Evolutionary conservation across 768 basidiomycete genomes (phyloP).

Genomic region (Filobasidium floriforme): DNA sequence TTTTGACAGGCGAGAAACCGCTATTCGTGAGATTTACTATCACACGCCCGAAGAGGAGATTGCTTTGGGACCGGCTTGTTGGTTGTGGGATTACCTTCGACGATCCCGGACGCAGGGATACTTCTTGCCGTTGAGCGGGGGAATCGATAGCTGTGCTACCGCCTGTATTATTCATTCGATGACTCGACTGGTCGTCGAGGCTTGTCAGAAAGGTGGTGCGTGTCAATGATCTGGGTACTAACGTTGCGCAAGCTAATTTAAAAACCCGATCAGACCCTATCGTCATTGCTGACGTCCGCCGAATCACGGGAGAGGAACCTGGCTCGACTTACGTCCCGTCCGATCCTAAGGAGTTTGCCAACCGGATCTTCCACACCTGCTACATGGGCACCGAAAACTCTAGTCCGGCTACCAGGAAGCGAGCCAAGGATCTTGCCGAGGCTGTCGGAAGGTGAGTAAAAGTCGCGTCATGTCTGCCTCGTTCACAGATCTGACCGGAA

Average conservation of each 20-base stretch:
- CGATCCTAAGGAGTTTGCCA: slow-evolving; percentile 78
- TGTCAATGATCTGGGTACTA: neutral
- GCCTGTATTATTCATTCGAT: slow-evolving; percentile 93
- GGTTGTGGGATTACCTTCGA: slow-evolving; percentile 99
- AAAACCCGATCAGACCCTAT: slow-evolving; percentile 56
- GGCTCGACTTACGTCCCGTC: slow-evolving; percentile 74
- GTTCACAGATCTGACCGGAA: neutral
- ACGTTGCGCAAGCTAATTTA: slow-evolving; percentile 11
- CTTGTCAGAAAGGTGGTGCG: slow-evolving; percentile 65
- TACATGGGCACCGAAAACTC: slow-evolving; percentile 99
- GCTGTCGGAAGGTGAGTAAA: slow-evolving; percentile 74
- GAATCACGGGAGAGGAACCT: slow-evolving; percentile 76
- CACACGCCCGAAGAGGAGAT: slow-evolving; percentile 94
- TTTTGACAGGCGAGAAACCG: slow-evolving; percentile 52
- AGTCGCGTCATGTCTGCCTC: neutral
- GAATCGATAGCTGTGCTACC: slow-evolving; percentile 95
- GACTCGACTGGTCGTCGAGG: slow-evolving; percentile 82
- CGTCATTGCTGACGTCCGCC: slow-evolving; percentile 81
- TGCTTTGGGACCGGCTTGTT: slow-evolving; percentile 93
- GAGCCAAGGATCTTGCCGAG: slow-evolving; percentile 77
- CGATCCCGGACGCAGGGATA: slow-evolving; percentile 89
- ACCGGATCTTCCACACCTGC: slow-evolving; percentile 88
- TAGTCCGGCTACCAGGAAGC: slow-evolving; percentile 68
- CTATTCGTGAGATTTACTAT: slow-evolving; percentile 54
- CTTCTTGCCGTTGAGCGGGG: slow-evolving; percentile 89